These are phyloP conservation scores for Calvatia gigantea DNA, from an alignment of 768 basidiomycete species.

Conservation along the genomic window DNA sequence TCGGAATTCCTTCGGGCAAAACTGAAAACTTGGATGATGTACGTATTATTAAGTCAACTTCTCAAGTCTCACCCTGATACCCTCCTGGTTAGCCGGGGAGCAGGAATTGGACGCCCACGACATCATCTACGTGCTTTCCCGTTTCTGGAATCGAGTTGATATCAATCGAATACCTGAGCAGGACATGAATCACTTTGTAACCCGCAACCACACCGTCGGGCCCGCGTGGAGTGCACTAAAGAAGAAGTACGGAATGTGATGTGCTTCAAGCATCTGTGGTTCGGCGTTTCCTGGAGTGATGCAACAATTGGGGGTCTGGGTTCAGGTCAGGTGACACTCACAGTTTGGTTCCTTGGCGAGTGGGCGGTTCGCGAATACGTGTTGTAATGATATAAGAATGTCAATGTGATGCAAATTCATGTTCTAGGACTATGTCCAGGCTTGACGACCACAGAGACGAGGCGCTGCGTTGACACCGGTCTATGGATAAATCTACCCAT, in stretches of 20 bases:
- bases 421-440: background rate
- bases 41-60: conserved; percentile 26
- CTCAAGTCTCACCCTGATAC: conserved; percentile 13
- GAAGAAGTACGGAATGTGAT: conserved; percentile 66
- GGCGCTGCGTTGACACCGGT: background rate
- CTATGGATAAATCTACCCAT: background rate
- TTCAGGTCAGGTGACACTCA: conserved; percentile 8
- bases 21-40: conserved; percentile 82
- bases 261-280: background rate
- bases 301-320: background rate
- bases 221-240: conserved; percentile 74
- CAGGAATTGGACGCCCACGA: conserved; percentile 76
- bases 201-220: conserved; percentile 52
- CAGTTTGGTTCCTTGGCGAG: background rate
- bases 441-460: background rate
- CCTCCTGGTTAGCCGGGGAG: conserved; percentile 49
- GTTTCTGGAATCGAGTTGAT: conserved; percentile 80
- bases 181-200: conserved; percentile 78
- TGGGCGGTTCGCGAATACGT: conserved; percentile 3
- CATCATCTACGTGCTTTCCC: conserved; percentile 64
- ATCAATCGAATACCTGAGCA: conserved; percentile 84
- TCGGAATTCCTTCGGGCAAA: conserved; percentile 87
- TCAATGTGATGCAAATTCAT: conserved; percentile 8
- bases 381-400: conserved; percentile 9
- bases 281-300: background rate